Conservation (phyloP, 1,284 basidiomycete genomes). For the Cryptococcus jaspeensis region DNA sequence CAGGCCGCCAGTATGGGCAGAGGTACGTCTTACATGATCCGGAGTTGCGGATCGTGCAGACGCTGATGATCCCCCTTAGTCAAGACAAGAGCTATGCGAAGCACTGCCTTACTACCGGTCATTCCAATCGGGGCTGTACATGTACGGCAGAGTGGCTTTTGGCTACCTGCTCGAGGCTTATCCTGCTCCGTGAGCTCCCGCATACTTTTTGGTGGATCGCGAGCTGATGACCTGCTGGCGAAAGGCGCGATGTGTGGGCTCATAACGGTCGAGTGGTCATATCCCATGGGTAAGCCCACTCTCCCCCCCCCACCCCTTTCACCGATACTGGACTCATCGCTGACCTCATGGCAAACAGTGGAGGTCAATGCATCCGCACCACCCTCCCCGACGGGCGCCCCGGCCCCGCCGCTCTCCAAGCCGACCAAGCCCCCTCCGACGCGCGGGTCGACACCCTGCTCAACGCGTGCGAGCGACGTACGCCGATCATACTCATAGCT, state of each 20-base stretch:
- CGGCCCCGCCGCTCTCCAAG: slow-evolving; percentile 26
- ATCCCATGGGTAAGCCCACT: slow-evolving; percentile 37
- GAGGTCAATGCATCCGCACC: slow-evolving; percentile 31
- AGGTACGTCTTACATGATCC: slow-evolving; percentile 30
- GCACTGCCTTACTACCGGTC: slow-evolving; percentile 47
- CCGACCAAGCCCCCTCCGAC: slow-evolving; percentile 36
- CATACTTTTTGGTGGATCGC: neutral
- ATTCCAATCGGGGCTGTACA: slow-evolving; percentile 47
- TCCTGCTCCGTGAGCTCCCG: slow-evolving; percentile 34
- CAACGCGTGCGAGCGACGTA: slow-evolving; percentile 19
- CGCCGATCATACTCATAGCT: slow-evolving; percentile 40
- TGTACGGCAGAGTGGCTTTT: slow-evolving; percentile 33
- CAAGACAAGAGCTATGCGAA: slow-evolving; percentile 48
- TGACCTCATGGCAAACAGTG: slow-evolving; percentile 12
- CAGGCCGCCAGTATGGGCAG: slow-evolving; percentile 43
- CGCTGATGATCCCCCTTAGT: slow-evolving; percentile 16
- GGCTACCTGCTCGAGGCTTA: slow-evolving; percentile 47
- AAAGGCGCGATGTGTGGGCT: slow-evolving; percentile 46
- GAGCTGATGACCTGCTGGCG: slow-evolving; percentile 1
- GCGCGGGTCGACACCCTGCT: slow-evolving; percentile 39
- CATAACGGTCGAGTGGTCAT: slow-evolving; percentile 38
- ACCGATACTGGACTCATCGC: too few species aligned
- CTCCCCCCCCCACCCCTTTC: too few species aligned
- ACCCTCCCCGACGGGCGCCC: slow-evolving; percentile 7
- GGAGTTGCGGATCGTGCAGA: too few species aligned